A percentile compares a stretch with the other conserved stretches of the same genome.
These are phyloP conservation scores for Salix purpurea DNA, from an alignment of 345 rosid species.

Conservation along the genomic window DNA sequence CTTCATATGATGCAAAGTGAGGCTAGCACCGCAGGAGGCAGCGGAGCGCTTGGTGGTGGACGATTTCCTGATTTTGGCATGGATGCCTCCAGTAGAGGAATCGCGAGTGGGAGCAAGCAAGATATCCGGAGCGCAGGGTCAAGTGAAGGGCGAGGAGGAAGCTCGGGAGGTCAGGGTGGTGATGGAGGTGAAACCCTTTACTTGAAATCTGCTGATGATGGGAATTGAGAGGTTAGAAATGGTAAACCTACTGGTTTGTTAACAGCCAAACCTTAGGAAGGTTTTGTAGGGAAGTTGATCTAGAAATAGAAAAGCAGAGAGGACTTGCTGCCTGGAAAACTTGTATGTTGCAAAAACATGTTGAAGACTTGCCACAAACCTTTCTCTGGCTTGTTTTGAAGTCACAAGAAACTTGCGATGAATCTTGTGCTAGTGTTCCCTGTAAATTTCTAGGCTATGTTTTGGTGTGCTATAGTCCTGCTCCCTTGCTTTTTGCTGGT, in stretches of 20 bases:
- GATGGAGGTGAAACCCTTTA: conserved; percentile 90
- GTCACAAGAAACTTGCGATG: conserved; percentile 16
- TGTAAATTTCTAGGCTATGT: background rate
- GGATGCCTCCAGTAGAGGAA: conserved; percentile 30
- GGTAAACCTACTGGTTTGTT: conserved; percentile 1
- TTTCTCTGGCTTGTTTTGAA: conserved; percentile 13
- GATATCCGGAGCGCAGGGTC: conserved; percentile 65
- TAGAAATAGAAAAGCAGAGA: conserved; percentile 5
- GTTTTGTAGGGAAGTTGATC: conserved; percentile 7
- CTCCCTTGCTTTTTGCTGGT: background rate
- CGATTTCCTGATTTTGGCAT: conserved; percentile 80
- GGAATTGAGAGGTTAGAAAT: conserved; percentile 43
- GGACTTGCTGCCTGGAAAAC: conserved; percentile 6
- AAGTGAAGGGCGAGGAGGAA: conserved; percentile 72
- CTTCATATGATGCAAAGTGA: conserved; percentile 62
- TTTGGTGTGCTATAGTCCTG: background rate
- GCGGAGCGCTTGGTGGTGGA: conserved; percentile 49
- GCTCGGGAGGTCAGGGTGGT: conserved; percentile 59
- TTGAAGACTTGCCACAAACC: conserved; percentile 6
- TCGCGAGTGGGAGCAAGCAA: conserved; percentile 66
- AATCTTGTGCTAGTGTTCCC: conserved; percentile 17
- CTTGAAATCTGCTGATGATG: conserved; percentile 74
- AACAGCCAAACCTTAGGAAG: conserved; percentile 1
- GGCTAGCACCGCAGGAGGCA: conserved; percentile 55
- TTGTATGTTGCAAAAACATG: conserved; percentile 5